phyloP scores from a whole-genome alignment of 768 basidiomycete genomes.

The Termitomyces sp. region DNA sequence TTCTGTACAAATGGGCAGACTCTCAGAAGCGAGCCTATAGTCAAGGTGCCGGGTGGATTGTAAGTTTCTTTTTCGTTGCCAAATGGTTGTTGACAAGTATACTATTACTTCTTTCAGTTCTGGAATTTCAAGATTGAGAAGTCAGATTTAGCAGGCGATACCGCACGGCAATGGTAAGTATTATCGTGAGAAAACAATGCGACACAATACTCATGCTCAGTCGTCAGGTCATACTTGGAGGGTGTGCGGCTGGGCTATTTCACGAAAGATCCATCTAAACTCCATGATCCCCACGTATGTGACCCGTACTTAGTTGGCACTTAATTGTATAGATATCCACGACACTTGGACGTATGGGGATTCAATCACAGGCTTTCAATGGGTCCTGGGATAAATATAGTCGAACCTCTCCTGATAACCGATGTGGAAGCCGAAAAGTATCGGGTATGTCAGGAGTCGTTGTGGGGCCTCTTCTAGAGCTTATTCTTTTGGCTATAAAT shows the following conservation, averaged over 20 bases:
- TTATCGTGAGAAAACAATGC: neutral
- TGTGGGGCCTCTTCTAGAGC: too few species aligned
- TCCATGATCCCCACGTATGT: constrained; percentile 60
- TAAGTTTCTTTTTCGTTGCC: constrained; percentile 24
- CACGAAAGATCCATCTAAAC: constrained; percentile 52
- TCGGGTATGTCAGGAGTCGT: too few species aligned
- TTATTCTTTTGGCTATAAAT: too few species aligned
- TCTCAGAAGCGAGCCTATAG: constrained; percentile 66
- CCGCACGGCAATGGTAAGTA: constrained; percentile 61
- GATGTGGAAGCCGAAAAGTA: too few species aligned
- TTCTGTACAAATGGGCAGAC: constrained; percentile 66
- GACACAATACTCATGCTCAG: neutral
- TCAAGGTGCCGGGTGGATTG: constrained; percentile 61
- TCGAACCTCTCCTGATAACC: too few species aligned
- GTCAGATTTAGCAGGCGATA: constrained; percentile 41
- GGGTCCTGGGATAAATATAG: too few species aligned
- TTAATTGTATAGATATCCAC: neutral
- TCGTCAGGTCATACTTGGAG: constrained; percentile 61
- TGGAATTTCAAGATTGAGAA: constrained; percentile 77
- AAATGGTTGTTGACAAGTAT: neutral
- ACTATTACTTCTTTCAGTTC: constrained; percentile 20
- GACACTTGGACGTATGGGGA: neutral
- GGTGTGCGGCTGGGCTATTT: constrained; percentile 55
- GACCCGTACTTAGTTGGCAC: constrained; percentile 34
- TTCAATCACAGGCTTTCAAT: neutral